Evolutionary conservation across 225 moss, liverwort and hornwort genomes (phyloP), one percentile per base, ranked within the genome.

Genomic region (Marchantia polymorpha): DNA sequence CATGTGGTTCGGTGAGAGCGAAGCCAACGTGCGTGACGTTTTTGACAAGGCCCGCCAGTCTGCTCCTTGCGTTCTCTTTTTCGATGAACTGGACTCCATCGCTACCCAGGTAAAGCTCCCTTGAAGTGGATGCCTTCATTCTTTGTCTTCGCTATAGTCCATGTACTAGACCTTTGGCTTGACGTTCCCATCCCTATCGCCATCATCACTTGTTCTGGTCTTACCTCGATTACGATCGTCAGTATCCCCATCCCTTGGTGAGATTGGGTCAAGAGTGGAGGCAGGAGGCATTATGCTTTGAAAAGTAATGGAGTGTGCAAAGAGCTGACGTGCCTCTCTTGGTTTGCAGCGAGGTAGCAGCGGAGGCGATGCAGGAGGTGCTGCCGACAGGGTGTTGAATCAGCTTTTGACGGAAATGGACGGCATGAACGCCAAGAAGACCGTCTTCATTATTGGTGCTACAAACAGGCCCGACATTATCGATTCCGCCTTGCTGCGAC

Each of bases 1-100:
- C 0, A 97, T 97, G 96, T 97, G 96, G 96, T 97, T 97, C 49
- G 96, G 96, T 67, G 96, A 94, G 85, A 97, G 96, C 85, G 96
- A 94, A 68, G 94, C 96, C 0, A 97, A 96, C 67, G 96, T 96
- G 69, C 90, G 96, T 3, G 96, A 96, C 64, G 88, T 74, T 9
- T 96, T 94, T 8, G 96, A 96, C 87, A 96, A 96, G 86, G 96
- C 96, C 70, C 88, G 96, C 12, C 96, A 96, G 77, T 97, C 96
- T 74, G 96, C 96, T 8, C 96, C 96, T 30, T 97, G 96, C 76
- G 94, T 97, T 7, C 94, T 97, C 29, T 97, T 94, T 78, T 97
- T 97, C 55, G 96, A 97, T 20, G 94, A 97, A 73, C 88, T 97
- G 15, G 96, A 97, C 76, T 97, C 96, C 48, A 97, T 96, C 11